Evolutionary conservation across 768 basidiomycete genomes (phyloP), one percentile per base, ranked within the genome.

Genomic region (Phlebiopsis flavidoalba): DNA sequence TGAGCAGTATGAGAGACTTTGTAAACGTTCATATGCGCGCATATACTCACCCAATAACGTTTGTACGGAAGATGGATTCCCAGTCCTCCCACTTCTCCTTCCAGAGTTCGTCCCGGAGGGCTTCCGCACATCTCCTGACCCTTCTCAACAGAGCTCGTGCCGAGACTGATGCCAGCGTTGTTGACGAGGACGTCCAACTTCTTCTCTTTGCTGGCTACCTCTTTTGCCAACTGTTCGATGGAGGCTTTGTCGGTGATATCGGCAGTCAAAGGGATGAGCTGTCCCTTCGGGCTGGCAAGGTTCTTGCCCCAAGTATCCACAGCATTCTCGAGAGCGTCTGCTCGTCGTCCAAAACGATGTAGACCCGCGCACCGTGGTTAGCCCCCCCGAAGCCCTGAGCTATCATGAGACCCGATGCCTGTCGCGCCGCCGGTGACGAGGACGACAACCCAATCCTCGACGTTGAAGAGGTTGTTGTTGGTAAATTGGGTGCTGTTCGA

Each of bases 321-420:
- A 37, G 69, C 68, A 31, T 66, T 67, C 53, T 74, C 58, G 10
- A 77, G 69, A 14, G 67, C 73, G 0, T 76, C 72, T 45, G 61
- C 62, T 45, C 76, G 72, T 7, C 77, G 71, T 5, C 71, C 69
- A 12, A n/a, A n/a, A 72, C 71, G 60, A 79, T 75, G 66, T 79
- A 79, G 8, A 78, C 77, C 12, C 67, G 68, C 4, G 78, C 78
- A 22, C 77, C 76, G 65, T 77, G 76, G 64, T 71, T 73, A 10
- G 78, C 76, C n/a, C n/a, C n/a, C n/a, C n/a, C n/a, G 52, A 77
- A 73, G 2, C 72, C 73, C 57, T 75, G 72, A 1, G 76, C 71
- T 43, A 78, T 79, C 77, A 79, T 75, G 24, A 76, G 71, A n/a
- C 74, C 26, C 76, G 43, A 79, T 73, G n/a, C 78, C 77, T 0